Conservation (phyloP, 2,329 filamentous ascomycete genomes). For the Pseudogymnoascus sp. region DNA sequence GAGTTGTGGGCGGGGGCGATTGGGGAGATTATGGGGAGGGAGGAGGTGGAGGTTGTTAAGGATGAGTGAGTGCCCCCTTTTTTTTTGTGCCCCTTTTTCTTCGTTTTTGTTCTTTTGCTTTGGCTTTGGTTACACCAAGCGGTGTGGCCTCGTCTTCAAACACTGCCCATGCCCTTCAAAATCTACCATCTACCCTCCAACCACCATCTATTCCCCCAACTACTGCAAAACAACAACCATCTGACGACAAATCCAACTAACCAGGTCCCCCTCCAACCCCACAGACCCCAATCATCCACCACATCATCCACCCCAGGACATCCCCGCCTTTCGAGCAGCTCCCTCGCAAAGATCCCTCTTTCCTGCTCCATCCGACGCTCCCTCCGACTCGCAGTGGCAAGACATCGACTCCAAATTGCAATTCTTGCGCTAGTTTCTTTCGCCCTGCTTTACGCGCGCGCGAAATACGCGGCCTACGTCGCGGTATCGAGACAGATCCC, state of each 20-base stretch:
- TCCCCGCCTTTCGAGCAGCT: conserved; percentile 68
- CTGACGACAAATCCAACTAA: conserved; percentile 56
- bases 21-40: conserved; percentile 57
- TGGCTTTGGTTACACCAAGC: neutral
- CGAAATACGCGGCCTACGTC: conserved; percentile 52
- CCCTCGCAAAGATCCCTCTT: conserved; percentile 87
- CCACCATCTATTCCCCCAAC: neutral
- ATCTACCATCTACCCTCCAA: neutral
- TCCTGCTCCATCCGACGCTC: conserved; percentile 70
- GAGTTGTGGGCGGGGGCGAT: conserved; percentile 73
- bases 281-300: too few relatives aligned
- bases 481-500: conserved; percentile 68
- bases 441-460: conserved; percentile 53
- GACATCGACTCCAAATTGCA: conserved; percentile 80
- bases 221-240: neutral
- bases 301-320: conserved; percentile 52
- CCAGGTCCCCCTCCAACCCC: conserved; percentile 65
- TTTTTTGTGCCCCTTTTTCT: conserved; percentile 18
- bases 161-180: neutral
- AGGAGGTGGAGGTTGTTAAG: conserved; percentile 48
- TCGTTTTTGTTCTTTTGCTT: conserved; percentile 8
- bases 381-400: conserved; percentile 70
- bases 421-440: conserved; percentile 46
- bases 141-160: neutral
- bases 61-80: conserved; percentile 56